Percentiles rank a stretch among this genome's conserved stretches.
These are phyloP conservation scores for Ustilago xerochloae DNA, from an alignment of 1,284 basidiomycete species.

Conservation along the genomic window DNA sequence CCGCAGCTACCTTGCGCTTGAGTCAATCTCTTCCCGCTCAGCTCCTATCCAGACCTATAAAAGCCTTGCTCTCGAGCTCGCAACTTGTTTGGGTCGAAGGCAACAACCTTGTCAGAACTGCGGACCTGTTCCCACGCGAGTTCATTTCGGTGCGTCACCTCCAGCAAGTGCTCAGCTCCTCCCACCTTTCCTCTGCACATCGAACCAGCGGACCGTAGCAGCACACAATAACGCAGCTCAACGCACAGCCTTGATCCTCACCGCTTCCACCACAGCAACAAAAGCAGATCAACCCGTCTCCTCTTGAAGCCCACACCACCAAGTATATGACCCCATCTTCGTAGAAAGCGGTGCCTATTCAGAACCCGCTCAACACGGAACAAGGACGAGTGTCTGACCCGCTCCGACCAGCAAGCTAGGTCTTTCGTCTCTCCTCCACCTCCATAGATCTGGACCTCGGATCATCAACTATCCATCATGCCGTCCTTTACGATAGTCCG, in stretches of 20 bases:
- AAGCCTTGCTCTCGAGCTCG: too few species aligned
- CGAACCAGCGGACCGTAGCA: too few species aligned
- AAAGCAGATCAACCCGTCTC: background rate
- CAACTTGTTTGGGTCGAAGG: too few species aligned
- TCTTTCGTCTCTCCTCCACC: background rate
- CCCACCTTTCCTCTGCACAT: slow-evolving; percentile 4
- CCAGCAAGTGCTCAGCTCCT: background rate
- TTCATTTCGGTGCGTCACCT: slow-evolving; percentile 18
- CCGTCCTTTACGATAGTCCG: background rate
- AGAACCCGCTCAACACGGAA: too few species aligned
- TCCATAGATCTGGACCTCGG: background rate
- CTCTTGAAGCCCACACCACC: background rate
- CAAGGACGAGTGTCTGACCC: background rate
- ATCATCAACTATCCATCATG: background rate
- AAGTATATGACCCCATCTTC: slow-evolving; percentile 2
- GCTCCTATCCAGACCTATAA: too few species aligned
- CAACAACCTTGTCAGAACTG: slow-evolving; percentile 5
- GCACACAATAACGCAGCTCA: too few species aligned
- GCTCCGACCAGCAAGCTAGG: background rate
- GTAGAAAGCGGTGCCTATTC: background rate
- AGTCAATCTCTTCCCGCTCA: background rate
- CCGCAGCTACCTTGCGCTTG: background rate
- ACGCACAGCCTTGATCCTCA: background rate
- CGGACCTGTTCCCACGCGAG: background rate
- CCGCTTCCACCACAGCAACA: background rate